Percentiles rank a stretch among this genome's conserved stretches.
These are phyloP conservation scores for Rhizopogon rudus DNA, from an alignment of 768 basidiomycete species.

Conservation along the genomic window DNA sequence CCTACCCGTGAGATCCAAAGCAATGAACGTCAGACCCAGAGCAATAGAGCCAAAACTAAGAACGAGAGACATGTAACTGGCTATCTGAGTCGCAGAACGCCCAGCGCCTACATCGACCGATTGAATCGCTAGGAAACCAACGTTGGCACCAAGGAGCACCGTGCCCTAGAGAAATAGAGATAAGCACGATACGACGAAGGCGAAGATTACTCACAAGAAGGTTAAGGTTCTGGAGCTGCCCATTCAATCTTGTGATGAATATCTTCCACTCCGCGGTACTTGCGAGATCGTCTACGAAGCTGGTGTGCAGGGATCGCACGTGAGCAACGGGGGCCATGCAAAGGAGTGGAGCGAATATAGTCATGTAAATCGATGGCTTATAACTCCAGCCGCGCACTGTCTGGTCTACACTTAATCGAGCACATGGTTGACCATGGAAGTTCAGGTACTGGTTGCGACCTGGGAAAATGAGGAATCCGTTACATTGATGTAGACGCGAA, in stretches of 20 bases:
- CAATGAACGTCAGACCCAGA: constrained; percentile 31
- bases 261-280: constrained; percentile 35
- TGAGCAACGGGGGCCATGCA: constrained; percentile 46
- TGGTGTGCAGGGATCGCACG: constrained; percentile 34
- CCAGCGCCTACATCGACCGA: constrained; percentile 25
- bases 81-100: constrained; percentile 29
- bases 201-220: constrained; percentile 36
- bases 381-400: constrained; percentile 27
- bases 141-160: constrained; percentile 48
- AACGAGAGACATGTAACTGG: constrained; percentile 37
- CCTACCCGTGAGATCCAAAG: constrained; percentile 30
- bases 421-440: constrained; percentile 42
- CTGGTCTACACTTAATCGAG: constrained; percentile 40
- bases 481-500: no score
- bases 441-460: constrained; percentile 36
- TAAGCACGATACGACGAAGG: not conserved
- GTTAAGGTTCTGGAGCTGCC: constrained; percentile 46
- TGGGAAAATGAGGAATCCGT: not conserved
- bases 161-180: constrained; percentile 31
- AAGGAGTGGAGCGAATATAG: constrained; percentile 32
- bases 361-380: constrained; percentile 30
- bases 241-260: constrained; percentile 36
- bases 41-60: constrained; percentile 32
- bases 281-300: constrained; percentile 42
- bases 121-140: constrained; percentile 51